Conservation (phyloP, 768 basidiomycete genomes). For the Pleurotus cornucopiae region DNA sequence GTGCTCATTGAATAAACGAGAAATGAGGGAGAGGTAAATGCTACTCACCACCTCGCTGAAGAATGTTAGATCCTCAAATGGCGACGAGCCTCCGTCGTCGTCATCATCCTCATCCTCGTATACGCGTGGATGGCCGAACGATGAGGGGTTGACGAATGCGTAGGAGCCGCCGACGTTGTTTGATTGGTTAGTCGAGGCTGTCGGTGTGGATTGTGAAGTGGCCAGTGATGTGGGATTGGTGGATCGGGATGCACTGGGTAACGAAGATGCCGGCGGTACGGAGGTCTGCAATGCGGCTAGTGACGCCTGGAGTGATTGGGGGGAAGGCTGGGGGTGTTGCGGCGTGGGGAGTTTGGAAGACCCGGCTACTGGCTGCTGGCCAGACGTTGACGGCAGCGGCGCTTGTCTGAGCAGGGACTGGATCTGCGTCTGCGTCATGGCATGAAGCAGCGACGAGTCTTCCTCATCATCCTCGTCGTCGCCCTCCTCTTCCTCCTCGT, state of each 20-base stretch:
- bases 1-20: slow-evolving; percentile 18
- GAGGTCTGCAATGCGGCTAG: slow-evolving; percentile 1
- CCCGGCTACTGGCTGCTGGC: background rate
- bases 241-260: slow-evolving; percentile 28
- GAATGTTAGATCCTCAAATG: slow-evolving; percentile 22
- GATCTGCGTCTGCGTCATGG: too few species aligned
- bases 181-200: slow-evolving; percentile 13
- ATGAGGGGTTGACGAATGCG: slow-evolving; percentile 39
- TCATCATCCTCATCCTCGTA: slow-evolving; percentile 30
- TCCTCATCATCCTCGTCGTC: background rate
- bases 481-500: slow-evolving; percentile 27
- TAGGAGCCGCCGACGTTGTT: slow-evolving; percentile 21
- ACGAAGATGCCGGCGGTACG: slow-evolving; percentile 19
- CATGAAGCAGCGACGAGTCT: too few species aligned
- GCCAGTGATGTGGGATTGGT: slow-evolving; percentile 18
- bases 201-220: slow-evolving; percentile 13
- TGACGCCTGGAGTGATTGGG: background rate
- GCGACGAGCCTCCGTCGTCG: slow-evolving; percentile 20
- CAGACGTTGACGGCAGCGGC: slow-evolving; percentile 12
- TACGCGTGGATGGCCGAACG: slow-evolving; percentile 25
- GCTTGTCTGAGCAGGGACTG: background rate
- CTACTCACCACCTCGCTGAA: slow-evolving; percentile 12
- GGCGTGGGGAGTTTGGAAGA: too few species aligned
- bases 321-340: too few species aligned
- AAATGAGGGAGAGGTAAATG: slow-evolving; percentile 12